phyloP scores from a whole-genome alignment of 2,329 filamentous ascomycete genomes.

The Elsinoe australis region DNA sequence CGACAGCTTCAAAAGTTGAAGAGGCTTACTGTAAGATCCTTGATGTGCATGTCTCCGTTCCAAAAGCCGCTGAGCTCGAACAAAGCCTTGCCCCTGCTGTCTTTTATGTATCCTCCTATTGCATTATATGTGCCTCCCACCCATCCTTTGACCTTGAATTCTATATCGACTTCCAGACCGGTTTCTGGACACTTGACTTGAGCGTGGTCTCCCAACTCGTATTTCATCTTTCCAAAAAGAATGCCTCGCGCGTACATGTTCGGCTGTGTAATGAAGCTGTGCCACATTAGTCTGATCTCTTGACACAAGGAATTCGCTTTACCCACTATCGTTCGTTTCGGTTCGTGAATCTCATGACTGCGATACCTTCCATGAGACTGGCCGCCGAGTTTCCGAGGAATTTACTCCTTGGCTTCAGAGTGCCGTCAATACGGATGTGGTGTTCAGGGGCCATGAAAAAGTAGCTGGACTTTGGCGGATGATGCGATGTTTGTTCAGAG shows the following conservation, averaged over 20 bases:
- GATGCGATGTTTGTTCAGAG: conserved; percentile 93
- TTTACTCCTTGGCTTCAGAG: conserved; percentile 85
- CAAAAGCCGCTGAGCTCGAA: conserved; percentile 88
- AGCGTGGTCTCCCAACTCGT: conserved; percentile 94
- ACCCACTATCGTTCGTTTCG: conserved; percentile 83
- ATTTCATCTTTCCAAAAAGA: conserved; percentile 98
- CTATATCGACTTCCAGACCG: conserved; percentile 78
- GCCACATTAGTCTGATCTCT: conserved; percentile 20
- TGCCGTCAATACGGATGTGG: conserved; percentile 89
- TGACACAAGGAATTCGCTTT: neutral
- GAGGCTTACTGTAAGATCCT: conserved; percentile 62
- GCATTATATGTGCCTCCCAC: conserved; percentile 94
- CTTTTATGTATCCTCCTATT: conserved; percentile 84
- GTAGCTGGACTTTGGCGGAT: conserved; percentile 97
- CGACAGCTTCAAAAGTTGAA: too few species aligned
- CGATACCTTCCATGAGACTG: conserved; percentile 96
- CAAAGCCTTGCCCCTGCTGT: conserved; percentile 76
- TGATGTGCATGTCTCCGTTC: conserved; percentile 92
- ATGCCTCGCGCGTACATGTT: conserved; percentile 99
- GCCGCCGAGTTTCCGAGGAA: conserved; percentile 96
- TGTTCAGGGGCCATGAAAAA: conserved; percentile 97
- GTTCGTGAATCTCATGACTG: conserved; percentile 75
- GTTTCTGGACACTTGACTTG: conserved; percentile 86
- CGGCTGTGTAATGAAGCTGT: conserved; percentile 82
- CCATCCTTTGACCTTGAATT: conserved; percentile 98